Conservation (phyloP, 2,329 filamentous ascomycete species). For the Chrysoporthe austroafricana region DNA sequence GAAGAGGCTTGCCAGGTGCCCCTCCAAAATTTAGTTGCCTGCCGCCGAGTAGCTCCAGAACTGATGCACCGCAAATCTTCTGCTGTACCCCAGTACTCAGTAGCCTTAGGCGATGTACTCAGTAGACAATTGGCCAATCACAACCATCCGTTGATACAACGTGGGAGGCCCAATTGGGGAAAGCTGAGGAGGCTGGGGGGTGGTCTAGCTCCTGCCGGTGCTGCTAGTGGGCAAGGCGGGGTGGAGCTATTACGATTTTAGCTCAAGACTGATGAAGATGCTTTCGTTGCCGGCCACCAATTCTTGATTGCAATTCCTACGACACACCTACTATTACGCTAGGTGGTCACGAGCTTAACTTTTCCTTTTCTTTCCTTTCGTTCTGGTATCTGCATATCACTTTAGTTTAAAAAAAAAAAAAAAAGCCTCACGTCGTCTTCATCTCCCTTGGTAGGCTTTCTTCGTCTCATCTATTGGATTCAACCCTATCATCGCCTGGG, state of each 20-base stretch:
- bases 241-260: background rate
- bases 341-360: background rate
- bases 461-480: background rate
- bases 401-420: too few species aligned
- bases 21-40: constrained; percentile 17
- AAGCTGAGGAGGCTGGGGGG: background rate
- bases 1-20: constrained; percentile 14
- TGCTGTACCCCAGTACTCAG: background rate
- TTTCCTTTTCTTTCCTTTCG: background rate
- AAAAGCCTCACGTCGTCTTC: background rate
- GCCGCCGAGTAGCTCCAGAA: background rate
- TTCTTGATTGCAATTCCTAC: background rate
- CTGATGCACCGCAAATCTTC: background rate
- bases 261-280: background rate
- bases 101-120: too few species aligned
- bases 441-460: background rate
- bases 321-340: background rate
- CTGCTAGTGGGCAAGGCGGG: background rate
- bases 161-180: constrained; percentile 1
- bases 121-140: constrained; percentile 25
- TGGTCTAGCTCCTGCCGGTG: background rate
- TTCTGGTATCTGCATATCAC: background rate
- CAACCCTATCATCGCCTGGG: background rate
- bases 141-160: background rate
- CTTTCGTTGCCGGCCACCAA: background rate